Base-by-base conservation (phyloP, 345 rosid genomes). In the Acer campestre region DNA sequence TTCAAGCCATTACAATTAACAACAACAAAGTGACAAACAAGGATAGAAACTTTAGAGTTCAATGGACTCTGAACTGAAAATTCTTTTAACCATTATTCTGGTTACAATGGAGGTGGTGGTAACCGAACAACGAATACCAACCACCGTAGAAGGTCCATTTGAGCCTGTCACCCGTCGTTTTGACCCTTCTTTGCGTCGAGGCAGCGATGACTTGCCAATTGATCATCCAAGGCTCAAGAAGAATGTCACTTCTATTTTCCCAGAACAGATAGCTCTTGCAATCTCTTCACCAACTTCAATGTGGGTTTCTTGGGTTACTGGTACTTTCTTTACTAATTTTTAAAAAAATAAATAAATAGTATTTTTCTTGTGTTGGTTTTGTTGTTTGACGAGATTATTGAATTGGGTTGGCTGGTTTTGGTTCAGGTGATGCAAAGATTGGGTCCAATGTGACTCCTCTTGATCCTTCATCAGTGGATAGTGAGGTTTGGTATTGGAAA, bases 261-360 rank as follows among this genome's bases (percentile, higher is more conserved):
- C 96, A 0, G 87, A 91, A 71, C 98, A 94, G 87, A 88, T 94
- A 23, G 86, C 97, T 61, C 77, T 92, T 35, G 93, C 98, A 35
- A 44, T 91, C 14, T 91, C 94, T 72, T 71, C 93, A 27, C 90
- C 96, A 23, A 84, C 92, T 75, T 91, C 97, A 48, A 86, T 94
- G 85, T 92, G 96, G 96, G 89, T 94, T 79, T 91, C 97, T 78
- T 92, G 98, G 98, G 86, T 89, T 79, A 88, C 97, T n/a, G 97
- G 96, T 92, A 89, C 62, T 70, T 55, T 22, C 61, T 71, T 59
- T 62, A 0, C 18, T 73, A 7, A 1, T 42, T 42, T 0, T 42
- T 1, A 7, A 0, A 22, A 35, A 35, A 35, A n/a, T n/a, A n/a
- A n/a, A n/a, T n/a, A n/a, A 35, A 35, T 35, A 35, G 38, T 8